Evolutionary conservation across 345 rosid species (phyloP).

Genomic region (Zanthoxylum bungeanum): DNA sequence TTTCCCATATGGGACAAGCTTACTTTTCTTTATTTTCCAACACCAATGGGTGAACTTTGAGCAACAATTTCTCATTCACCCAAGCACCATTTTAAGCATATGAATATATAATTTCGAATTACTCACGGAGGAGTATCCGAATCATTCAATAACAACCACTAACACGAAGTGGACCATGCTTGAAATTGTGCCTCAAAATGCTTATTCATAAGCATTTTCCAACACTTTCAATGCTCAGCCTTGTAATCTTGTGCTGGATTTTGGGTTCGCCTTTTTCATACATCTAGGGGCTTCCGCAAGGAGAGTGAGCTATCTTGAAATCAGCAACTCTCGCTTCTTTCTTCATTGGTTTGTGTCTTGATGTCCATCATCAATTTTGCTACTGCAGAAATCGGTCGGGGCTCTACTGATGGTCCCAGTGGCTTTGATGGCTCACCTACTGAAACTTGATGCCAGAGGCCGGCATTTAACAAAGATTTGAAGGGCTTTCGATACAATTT

Average conservation of each 20-base stretch:
- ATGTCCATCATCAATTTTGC: constrained; percentile 96
- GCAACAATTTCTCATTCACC: too few relatives aligned
- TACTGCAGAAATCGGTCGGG: constrained; percentile 88
- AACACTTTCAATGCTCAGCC: constrained; percentile 50
- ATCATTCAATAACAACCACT: too few relatives aligned
- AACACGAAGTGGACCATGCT: too few relatives aligned
- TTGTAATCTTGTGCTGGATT: constrained; percentile 38
- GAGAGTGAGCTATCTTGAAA: constrained; percentile 69
- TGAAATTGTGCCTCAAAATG: too few relatives aligned
- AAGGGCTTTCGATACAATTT: too few relatives aligned
- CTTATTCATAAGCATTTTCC: too few relatives aligned
- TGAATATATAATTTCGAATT: too few relatives aligned
- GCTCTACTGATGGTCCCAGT: constrained; percentile 74
- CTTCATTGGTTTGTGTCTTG: constrained; percentile 76
- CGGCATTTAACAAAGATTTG: constrained; percentile 27
- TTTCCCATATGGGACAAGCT: too few relatives aligned
- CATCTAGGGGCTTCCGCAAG: constrained; percentile 25
- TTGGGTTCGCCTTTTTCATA: constrained; percentile 42
- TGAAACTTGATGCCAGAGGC: constrained; percentile 49
- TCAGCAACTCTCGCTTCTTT: constrained; percentile 75
- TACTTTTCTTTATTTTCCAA: too few relatives aligned
- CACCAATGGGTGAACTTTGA: too few relatives aligned
- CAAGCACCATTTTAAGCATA: too few relatives aligned
- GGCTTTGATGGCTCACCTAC: constrained; percentile 71
- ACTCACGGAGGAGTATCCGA: too few relatives aligned